Evolutionary conservation across 306 rosid genomes (phyloP).

Genomic region (Cajanus cajan): DNA sequence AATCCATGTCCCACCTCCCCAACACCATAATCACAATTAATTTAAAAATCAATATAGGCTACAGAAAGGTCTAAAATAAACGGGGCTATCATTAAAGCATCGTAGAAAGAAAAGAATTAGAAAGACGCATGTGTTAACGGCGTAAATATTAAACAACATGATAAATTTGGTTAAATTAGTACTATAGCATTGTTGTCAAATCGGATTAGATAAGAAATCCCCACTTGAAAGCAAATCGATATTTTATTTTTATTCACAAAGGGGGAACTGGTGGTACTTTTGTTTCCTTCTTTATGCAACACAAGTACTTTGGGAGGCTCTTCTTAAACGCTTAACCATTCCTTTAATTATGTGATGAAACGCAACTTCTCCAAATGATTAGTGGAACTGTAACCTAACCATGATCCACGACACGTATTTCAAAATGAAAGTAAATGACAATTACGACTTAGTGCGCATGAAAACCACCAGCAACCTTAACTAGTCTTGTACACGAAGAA

Average conservation of each 20-base stretch:
- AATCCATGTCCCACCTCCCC: background rate
- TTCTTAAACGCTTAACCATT: background rate
- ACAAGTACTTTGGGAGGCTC: background rate
- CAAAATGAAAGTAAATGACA: background rate
- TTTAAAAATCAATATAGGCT: background rate
- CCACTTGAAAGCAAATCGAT: background rate
- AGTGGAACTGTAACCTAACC: no score
- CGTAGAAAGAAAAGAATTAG: background rate
- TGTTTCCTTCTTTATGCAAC: background rate
- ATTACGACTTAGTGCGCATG: background rate
- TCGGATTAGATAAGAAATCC: background rate
- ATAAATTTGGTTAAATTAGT: background rate
- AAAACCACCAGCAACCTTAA: background rate
- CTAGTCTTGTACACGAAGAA: background rate
- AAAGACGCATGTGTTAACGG: background rate
- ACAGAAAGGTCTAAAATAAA: background rate
- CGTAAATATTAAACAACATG: background rate
- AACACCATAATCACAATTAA: background rate
- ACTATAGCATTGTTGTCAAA: background rate
- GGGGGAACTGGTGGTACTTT: background rate
- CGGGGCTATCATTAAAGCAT: constrained; percentile 4
- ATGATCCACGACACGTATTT: background rate
- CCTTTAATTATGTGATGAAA: background rate
- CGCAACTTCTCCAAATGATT: background rate
- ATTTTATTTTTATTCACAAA: background rate